Evolutionary conservation across 2,329 filamentous ascomycete genomes (phyloP).

Genomic region (Alternaria ventricosa): DNA sequence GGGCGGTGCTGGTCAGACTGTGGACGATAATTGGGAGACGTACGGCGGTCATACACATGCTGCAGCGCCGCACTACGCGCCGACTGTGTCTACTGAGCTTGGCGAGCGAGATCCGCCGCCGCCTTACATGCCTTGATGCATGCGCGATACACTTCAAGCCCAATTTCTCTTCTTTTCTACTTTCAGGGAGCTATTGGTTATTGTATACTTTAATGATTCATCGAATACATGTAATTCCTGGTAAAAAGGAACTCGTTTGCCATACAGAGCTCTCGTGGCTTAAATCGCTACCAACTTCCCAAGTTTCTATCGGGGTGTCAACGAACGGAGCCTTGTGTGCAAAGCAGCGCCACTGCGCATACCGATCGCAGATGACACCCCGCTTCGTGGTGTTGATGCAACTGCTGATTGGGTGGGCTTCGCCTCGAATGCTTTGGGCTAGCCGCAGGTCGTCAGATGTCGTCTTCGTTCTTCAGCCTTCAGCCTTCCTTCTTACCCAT

Average conservation of each 20-base stretch:
- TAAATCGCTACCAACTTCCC: background rate
- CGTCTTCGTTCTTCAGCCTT: background rate
- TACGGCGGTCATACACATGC: conserved; percentile 11
- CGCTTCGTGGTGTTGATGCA: background rate
- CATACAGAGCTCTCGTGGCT: background rate
- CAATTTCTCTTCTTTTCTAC: background rate
- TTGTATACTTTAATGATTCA: background rate
- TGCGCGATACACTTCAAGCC: background rate
- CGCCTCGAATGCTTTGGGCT: background rate
- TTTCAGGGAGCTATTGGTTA: background rate
- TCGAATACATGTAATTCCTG: background rate
- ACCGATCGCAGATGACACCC: background rate
- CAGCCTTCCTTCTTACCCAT: background rate
- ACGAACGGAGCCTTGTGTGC: background rate
- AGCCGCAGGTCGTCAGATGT: background rate
- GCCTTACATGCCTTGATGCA: conserved; percentile 15
- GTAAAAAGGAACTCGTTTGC: background rate
- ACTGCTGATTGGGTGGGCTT: background rate
- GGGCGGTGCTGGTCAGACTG: conserved; percentile 15
- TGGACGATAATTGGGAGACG: conserved; percentile 40
- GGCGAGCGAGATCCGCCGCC: conserved; percentile 31
- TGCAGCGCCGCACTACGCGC: conserved; percentile 14
- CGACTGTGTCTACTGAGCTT: conserved; percentile 29
- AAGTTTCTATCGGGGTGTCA: background rate
- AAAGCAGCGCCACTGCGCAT: background rate